Evolutionary conservation across 1,284 basidiomycete species (phyloP).

Genomic region (Bjerkandera adusta): DNA sequence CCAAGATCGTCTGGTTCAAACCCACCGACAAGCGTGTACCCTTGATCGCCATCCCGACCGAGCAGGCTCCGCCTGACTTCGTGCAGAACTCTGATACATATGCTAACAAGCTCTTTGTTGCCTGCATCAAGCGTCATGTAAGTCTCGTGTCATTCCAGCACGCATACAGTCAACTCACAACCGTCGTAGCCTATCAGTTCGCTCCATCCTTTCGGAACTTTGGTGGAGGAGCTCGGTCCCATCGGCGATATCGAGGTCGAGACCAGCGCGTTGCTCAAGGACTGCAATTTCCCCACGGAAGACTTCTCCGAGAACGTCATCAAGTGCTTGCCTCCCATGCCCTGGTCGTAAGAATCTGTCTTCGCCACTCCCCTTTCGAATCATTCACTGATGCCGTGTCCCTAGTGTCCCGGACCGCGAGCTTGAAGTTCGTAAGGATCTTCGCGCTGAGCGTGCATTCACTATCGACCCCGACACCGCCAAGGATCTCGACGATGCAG

Average conservation of each 20-base stretch:
- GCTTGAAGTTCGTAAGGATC: conserved; percentile 82
- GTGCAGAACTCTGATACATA: conserved; percentile 93
- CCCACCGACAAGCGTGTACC: conserved; percentile 99
- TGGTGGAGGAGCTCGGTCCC: conserved; percentile 98
- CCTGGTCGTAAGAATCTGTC: conserved; percentile 74
- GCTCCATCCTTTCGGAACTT: conserved; percentile 96
- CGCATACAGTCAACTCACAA: conserved; percentile 15
- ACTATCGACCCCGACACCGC: conserved; percentile 91
- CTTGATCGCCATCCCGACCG: conserved; percentile 98
- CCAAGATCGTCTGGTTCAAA: conserved; percentile 99
- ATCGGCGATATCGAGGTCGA: conserved; percentile 98
- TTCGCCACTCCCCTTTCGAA: conserved; percentile 3
- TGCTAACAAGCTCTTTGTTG: conserved; percentile 90
- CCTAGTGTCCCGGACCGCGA: conserved; percentile 88
- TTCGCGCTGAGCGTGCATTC: conserved; percentile 85
- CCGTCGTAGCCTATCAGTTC: conserved; percentile 80
- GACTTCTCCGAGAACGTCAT: conserved; percentile 92
- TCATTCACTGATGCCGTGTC: conserved; percentile 10
- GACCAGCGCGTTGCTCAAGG: conserved; percentile 95
- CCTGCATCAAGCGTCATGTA: conserved; percentile 96
- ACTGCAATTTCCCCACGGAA: conserved; percentile 97
- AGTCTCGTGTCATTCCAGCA: conserved; percentile 28
- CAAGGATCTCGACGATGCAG: conserved; percentile 93
- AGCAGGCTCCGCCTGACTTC: conserved; percentile 96
- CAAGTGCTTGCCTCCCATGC: conserved; percentile 92